A percentile compares a stretch with the other conserved stretches of the same genome.
Conservation (phyloP, 139 green algal genomes). For the Chlorella sorokiniana region DNA sequence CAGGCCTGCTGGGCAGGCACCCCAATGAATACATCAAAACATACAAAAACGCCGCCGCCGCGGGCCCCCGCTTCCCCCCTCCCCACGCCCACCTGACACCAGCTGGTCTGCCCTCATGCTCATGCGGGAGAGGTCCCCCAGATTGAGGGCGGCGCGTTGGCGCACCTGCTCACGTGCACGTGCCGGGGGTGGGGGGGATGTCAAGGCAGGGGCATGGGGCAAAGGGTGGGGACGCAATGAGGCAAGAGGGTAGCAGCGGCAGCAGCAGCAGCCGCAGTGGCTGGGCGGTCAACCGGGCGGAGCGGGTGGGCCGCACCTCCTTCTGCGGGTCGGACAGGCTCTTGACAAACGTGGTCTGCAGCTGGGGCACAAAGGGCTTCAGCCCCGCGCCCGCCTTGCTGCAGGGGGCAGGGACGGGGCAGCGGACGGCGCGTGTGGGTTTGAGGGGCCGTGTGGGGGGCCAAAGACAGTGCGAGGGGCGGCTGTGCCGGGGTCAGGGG, state of each 20-base stretch:
- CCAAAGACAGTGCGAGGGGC: too few relatives aligned
- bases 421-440: background rate
- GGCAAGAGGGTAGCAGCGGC: too few relatives aligned
- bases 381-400: constrained; percentile 82
- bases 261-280: background rate
- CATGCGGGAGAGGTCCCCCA: constrained; percentile 80
- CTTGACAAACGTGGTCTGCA: constrained; percentile 99
- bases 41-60: background rate
- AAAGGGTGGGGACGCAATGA: background rate
- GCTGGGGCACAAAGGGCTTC: constrained; percentile 96
- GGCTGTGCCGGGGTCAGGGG: too few relatives aligned
- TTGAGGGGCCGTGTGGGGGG: background rate
- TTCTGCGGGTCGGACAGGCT: constrained; percentile 83
- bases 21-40: background rate
- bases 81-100: constrained; percentile 19
- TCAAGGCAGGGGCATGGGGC: background rate
- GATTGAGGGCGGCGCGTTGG: constrained; percentile 73
- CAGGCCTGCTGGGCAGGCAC: background rate
- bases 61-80: background rate
- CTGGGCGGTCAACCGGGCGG: too few relatives aligned
- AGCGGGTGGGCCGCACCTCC: constrained; percentile 14
- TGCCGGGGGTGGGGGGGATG: background rate
- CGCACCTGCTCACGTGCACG: constrained; percentile 23
- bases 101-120: constrained; percentile 80
- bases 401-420: background rate